phyloP scores from a whole-genome alignment of 768 basidiomycete genomes.

The Pisolithus marmoratus region DNA sequence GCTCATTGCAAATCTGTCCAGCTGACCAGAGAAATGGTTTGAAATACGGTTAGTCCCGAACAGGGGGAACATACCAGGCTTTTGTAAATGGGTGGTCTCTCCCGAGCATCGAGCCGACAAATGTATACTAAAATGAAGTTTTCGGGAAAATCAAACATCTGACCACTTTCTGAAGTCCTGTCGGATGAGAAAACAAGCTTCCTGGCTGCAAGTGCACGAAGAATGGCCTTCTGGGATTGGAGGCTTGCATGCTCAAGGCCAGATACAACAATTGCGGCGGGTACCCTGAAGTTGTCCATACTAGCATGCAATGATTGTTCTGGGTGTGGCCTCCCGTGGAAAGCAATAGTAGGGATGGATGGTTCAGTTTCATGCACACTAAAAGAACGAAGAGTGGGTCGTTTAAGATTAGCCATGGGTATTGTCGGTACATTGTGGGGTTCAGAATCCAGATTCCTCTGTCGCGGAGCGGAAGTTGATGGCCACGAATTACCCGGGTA shows the following conservation, averaged over 20 bases:
- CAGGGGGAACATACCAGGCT: conserved; percentile 45
- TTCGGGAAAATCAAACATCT: conserved; percentile 42
- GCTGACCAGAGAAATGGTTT: conserved; percentile 33
- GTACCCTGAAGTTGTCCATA: conserved; percentile 30
- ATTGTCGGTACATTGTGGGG: conserved; percentile 5
- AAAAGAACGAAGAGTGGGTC: conserved; percentile 6
- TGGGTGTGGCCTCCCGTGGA: conserved; percentile 6
- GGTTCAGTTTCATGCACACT: conserved; percentile 13
- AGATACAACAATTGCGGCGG: conserved; percentile 60
- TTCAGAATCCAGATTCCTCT: conserved; percentile 11
- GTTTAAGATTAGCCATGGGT: not conserved
- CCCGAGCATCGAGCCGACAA: conserved; percentile 55
- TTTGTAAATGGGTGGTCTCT: conserved; percentile 62
- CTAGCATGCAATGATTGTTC: conserved; percentile 12
- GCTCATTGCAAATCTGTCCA: conserved; percentile 79
- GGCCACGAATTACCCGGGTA: conserved; percentile 14
- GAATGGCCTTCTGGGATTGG: conserved; percentile 53
- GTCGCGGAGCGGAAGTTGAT: conserved; percentile 10
- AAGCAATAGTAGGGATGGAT: conserved; percentile 10
- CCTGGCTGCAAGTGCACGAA: conserved; percentile 45
- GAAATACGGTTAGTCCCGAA: not conserved
- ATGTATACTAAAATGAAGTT: conserved; percentile 72
- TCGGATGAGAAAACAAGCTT: conserved; percentile 38
- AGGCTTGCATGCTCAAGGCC: conserved; percentile 60
- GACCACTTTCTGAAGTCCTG: conserved; percentile 13